Evolutionary conservation across 805 yeast genomes (phyloP).

Genomic region (Spathaspora arborariae): DNA sequence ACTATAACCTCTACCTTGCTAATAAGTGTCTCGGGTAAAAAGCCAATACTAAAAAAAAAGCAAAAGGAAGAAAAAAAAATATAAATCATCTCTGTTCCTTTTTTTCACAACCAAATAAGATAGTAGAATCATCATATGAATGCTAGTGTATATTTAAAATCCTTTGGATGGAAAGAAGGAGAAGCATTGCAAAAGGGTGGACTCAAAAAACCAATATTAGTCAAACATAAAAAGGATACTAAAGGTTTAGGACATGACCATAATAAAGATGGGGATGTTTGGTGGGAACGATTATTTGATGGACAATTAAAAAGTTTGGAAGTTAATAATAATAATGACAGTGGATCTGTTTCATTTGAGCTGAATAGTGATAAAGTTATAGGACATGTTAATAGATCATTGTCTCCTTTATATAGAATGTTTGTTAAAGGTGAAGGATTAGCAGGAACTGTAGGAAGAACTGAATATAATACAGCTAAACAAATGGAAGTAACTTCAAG

Average conservation of each 20-base stretch:
- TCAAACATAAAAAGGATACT: slow-evolving; percentile 84
- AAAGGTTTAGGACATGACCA: slow-evolving; percentile 85
- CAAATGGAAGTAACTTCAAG: slow-evolving; percentile 11
- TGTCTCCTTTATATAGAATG: slow-evolving; percentile 75
- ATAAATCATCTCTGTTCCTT: not conserved
- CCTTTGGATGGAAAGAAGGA: slow-evolving; percentile 92
- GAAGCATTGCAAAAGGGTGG: slow-evolving; percentile 81
- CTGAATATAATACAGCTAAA: slow-evolving; percentile 18
- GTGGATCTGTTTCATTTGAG: slow-evolving; percentile 45
- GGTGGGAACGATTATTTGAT: slow-evolving; percentile 98
- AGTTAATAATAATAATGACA: slow-evolving; percentile 31
- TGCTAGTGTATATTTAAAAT: slow-evolving; percentile 63
- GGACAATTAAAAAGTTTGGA: slow-evolving; percentile 83
- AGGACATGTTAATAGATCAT: slow-evolving; percentile 42
- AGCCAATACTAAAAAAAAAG: not conserved
- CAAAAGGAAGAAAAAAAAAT: not conserved
- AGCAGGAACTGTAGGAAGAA: slow-evolving; percentile 63
- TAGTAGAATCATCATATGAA: slow-evolving; percentile 48
- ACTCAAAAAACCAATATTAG: slow-evolving; percentile 77
- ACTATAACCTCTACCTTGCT: not conserved
- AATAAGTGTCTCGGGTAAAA: not conserved
- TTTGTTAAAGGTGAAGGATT: slow-evolving; percentile 86
- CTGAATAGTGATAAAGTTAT: slow-evolving; percentile 48
- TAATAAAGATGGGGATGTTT: slow-evolving; percentile 69
- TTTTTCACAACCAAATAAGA: not conserved